Evolutionary conservation across 208 protist species (phyloP).

Genomic region (Leishmania amazonensis): DNA sequence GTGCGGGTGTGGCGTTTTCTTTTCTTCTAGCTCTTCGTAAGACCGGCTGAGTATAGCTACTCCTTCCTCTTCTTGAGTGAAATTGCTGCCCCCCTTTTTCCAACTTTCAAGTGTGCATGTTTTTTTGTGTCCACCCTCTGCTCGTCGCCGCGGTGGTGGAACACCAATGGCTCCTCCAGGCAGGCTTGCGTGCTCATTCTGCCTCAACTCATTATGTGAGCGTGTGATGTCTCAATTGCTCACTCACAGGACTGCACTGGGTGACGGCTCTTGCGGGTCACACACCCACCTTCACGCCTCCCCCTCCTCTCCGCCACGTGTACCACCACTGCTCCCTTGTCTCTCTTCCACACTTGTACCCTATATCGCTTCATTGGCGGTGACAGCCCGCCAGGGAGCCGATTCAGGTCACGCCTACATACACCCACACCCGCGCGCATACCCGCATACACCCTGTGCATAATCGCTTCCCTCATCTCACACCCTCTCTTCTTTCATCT

Average conservation of each 20-base stretch:
- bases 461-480: not conserved
- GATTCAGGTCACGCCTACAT: not conserved
- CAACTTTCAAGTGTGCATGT: not conserved
- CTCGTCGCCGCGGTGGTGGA: not conserved
- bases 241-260: not conserved
- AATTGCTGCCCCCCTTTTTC: not conserved
- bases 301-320: not conserved
- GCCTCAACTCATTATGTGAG: not conserved
- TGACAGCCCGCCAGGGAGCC: not conserved
- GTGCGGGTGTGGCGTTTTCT: not conserved
- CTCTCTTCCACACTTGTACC: not conserved
- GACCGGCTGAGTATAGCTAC: not conserved
- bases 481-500: slow-evolving; percentile 9
- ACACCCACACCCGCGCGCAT: not conserved
- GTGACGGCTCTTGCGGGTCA: not conserved
- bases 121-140: not conserved
- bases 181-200: not conserved
- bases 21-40: not conserved
- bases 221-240: not conserved
- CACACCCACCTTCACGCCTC: not conserved
- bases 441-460: not conserved
- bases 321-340: not conserved
- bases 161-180: not conserved
- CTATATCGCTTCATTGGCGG: not conserved
- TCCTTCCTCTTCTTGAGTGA: not conserved